Base-by-base conservation (phyloP, 768 basidiomycete species). In the Russula lepida region DNA sequence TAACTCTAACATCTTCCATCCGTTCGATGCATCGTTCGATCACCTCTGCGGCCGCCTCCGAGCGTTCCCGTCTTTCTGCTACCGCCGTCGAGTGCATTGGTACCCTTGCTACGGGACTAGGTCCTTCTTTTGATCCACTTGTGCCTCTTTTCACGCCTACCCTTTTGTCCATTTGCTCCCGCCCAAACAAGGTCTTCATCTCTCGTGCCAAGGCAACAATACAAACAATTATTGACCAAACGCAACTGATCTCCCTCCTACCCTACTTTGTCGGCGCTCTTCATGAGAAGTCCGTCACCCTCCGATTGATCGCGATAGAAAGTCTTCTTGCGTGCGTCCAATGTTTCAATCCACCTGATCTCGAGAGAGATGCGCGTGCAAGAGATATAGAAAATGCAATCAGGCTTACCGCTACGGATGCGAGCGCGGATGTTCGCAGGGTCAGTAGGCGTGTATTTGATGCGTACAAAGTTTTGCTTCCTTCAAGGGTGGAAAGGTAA, bases 121-220 rank as follows among this genome's bases (percentile, higher is more conserved):
- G 81, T 21, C 66, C 73, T 6, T 76, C 77, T 8, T 92, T 92
- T 67, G 88, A 88, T 43, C 79, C 83, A 2, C 76, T 92, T 23
- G 72, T 90, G 7, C 71, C 80, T n/a, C 69, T 84, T 13, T 85
- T 88, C 67, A 66, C 92, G 46, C 91, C 90, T 0, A 73, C 83
- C 7, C 75, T 94, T 21, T 75, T 94, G 13, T 72, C 74, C 1
- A 73, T 91, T 25, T 89, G 88, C 64, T 77, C 82, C 19, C 82
- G 89, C 23, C 79, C 90, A 21, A 92, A 88, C 77, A 93, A 91
- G 71, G 82, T 93, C 50, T 82, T 88, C 67, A 73, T 84, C 66
- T 79, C 77, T 46, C 85, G 89, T 33, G 85, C 88, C 1, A 81
- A 78, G 62, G 69, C 77, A 0, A 84, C 82, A 66, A 79, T 92